Evolutionary conservation across 2,329 filamentous ascomycete species (phyloP), one percentile per base, ranked within the genome.

Genomic region (Thermomyces lanuginosus): DNA sequence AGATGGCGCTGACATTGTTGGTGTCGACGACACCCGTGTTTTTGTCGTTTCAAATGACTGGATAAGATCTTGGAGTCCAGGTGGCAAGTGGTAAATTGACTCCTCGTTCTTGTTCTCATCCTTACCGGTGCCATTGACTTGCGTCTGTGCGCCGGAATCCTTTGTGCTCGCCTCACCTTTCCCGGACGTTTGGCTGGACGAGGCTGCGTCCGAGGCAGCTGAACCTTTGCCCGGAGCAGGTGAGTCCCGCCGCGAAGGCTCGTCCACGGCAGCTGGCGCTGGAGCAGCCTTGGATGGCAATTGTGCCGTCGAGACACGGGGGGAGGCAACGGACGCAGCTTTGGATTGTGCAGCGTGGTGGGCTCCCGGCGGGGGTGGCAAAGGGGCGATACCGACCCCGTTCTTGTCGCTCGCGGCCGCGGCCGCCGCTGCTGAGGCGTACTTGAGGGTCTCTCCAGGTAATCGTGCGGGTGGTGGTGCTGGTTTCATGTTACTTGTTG

Each of bases 381-480:
- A 63, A 21, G 89, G 89, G 32, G 86, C 76, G 45, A 98, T 93
- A 14, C 89, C 89, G 16, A 95, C 76, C 28, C 68, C 68, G 48
- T 76, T 86, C 59, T 81, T 84, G 56, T 92, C 83, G 50, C 72
- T 83, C 23, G 84, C 82, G 1, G 89, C 86, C 0, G 86, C 89
- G 0, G 89, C 89, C 0, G 89, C 89, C 0, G 89, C 89, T 0
- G 89, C 89, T 19, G 89, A 95, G 22, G 89, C 89, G 49, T 98
- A 98, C 56, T 95, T 95, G 39, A 98, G 63, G 1, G 79, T 81
- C 51, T 95, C 86, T 24, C 83, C 83, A 3, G 82, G 78, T 5
- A 80, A 74, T 49, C 86, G 72, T 32, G 79, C 73, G 1, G 89
- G 89, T 42, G 84, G 58, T 10, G 82, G 75, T 10, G 89, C 89